Evolutionary conservation across 2,329 filamentous ascomycete genomes (phyloP).

Genomic region (Helminthosporium solani): DNA sequence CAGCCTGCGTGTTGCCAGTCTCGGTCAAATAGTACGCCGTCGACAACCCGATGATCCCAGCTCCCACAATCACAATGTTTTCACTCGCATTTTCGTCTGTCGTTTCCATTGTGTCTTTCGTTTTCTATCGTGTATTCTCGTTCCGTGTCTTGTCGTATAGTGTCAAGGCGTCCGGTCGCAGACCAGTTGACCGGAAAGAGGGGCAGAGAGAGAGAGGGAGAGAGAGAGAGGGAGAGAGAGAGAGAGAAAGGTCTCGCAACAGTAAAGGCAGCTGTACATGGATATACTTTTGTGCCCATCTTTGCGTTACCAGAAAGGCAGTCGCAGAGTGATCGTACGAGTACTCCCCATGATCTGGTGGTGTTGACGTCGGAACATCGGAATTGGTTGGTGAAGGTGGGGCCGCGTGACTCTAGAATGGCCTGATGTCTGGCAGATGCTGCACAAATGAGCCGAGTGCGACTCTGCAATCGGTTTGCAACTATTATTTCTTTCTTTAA

Average conservation of each 20-base stretch:
- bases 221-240: background rate
- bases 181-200: background rate
- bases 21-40: conserved; percentile 64
- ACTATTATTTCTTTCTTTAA: background rate
- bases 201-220: background rate
- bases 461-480: background rate
- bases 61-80: conserved; percentile 44
- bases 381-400: conserved; percentile 7
- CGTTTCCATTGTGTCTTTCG: conserved; percentile 14
- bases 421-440: conserved; percentile 6
- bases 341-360: conserved; percentile 7
- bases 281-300: background rate
- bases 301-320: background rate
- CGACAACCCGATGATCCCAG: conserved; percentile 49
- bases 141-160: background rate
- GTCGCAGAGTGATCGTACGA: conserved; percentile 11
- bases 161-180: background rate
- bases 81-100: conserved; percentile 18
- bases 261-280: background rate
- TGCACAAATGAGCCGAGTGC: background rate
- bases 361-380: conserved; percentile 2
- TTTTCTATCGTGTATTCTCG: too few relatives aligned
- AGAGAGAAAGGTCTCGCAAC: background rate
- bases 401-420: conserved; percentile 14
- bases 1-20: conserved; percentile 37